Base-by-base conservation (phyloP, 371 early-diverging fungal genomes). In the Apophysomyces ossiformis region DNA sequence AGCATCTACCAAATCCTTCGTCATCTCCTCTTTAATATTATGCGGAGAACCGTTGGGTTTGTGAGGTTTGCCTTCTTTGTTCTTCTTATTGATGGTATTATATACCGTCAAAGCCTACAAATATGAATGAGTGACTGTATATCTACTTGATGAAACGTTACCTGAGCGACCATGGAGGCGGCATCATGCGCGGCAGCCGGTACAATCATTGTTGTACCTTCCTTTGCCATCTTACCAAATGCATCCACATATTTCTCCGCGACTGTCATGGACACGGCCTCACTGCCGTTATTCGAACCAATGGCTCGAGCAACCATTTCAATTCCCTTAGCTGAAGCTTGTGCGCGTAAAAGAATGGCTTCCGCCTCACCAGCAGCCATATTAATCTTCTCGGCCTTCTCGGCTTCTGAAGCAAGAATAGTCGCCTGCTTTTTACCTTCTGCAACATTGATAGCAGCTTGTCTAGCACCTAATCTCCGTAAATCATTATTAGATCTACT, bases 161-260 rank as follows among this genome's bases (percentile, higher is more conserved):
- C 93, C 86, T 94, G 93, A 57, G 92, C 89, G 36, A 95, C 94
- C 91, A 94, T 92, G 13, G 87, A 80, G 21, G 90, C 88, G 38
- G 93, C 90, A 69, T 98, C 95, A 47, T 85, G 86, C 39, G 93
- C 88, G 38, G 91, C 82, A 36, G 92, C 89, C 11, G 97, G 98
- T n/a, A 97, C 89, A 62, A 98, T 89, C 60, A 98, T 85, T 0
- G 99, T 95, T 50, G 92, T 98, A 36, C 92, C 86, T 71, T 96
- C 90, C 85, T 98, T 96, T 36, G 97, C 98, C 67, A 98, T 84
- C 64, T 88, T 83, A 26, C 90, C 93, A 75, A 97, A 97, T 1
- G 96, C 95, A 54, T 96, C 95, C 46, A 99, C 93, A 72, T 97
- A 99, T 82, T 95, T 94, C 69, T 98, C 97, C n/a, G 99, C 99